Evolutionary conservation across 2,329 filamentous ascomycete genomes (phyloP), one percentile per base, ranked within the genome.

Genomic region (Sphaerulina populicola): DNA sequence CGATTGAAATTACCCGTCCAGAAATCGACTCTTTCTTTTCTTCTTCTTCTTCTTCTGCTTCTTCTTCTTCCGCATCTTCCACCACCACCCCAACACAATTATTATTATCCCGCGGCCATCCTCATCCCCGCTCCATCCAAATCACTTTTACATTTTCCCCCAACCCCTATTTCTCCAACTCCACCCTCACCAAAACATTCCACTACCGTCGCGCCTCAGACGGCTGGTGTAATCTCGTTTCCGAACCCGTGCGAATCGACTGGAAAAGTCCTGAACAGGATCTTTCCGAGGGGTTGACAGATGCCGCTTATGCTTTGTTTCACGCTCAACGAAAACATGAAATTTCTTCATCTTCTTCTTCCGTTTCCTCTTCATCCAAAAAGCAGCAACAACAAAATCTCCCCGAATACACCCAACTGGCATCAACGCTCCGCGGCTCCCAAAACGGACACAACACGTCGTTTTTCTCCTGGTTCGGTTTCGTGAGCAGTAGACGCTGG

Each of bases 401-500:
- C 44, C 72, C 74, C 37, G 75, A 77, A 58, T n/a, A n/a, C n/a
- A n/a, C n/a, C n/a, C n/a, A n/a, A n/a, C n/a, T n/a, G n/a, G n/a
- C n/a, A n/a, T n/a, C n/a, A n/a, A n/a, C n/a, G n/a, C n/a, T n/a
- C n/a, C n/a, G n/a, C n/a, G n/a, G n/a, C n/a, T n/a, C n/a, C n/a
- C n/a, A n/a, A n/a, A 72, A 51, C 35, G 55, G 55, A 9, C 57
- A 57, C 44, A 68, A 70, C 58, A 82, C 77, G 45, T 89, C 84
- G 71, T 95, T 96, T 77, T 96, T 96, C 67, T 81, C 82, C 52
- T 93, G 85, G 79, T 96, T 96, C 68, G 87, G 85, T 48, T 96
- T 83, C 73, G 70, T 75, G 14, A 72, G 71, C 10, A 66, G 80
- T 77, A 56, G 87, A 81, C 57, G 79, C 57, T 80, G 79, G 63